phyloP scores from a whole-genome alignment of 2,329 filamentous ascomycete genomes.

The Pseudogymnoascus sp. region DNA sequence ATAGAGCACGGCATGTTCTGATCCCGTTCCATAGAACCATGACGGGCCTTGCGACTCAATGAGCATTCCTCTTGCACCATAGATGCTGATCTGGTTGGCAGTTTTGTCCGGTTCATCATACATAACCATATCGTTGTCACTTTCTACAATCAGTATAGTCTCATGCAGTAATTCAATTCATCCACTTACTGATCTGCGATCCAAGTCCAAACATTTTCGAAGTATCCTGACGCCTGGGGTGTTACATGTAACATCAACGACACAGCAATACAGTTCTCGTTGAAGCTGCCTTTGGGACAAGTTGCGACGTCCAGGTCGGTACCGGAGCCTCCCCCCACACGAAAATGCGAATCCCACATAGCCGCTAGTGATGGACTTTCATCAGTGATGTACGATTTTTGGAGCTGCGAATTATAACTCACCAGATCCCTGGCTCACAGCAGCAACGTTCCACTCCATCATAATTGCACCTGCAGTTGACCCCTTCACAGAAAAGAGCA shows the following conservation, averaged over 20 bases:
- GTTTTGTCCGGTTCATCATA: too few relatives aligned
- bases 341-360: constrained; percentile 41
- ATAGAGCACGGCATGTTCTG: constrained; percentile 46
- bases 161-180: too few relatives aligned
- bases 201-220: constrained; percentile 45
- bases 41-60: too few relatives aligned
- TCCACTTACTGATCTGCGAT: constrained; percentile 42
- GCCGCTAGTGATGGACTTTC: too few relatives aligned
- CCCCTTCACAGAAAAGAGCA: constrained; percentile 55
- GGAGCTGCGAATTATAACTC: too few relatives aligned
- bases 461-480: constrained; percentile 54
- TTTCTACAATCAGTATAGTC: too few relatives aligned
- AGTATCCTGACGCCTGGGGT: constrained; percentile 37
- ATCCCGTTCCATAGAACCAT: constrained; percentile 42
- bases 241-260: constrained; percentile 32
- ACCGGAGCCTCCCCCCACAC: constrained; percentile 41
- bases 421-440: constrained; percentile 46
- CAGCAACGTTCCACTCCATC: constrained; percentile 60
- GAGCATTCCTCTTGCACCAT: too few relatives aligned
- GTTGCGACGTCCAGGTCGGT: constrained; percentile 37
- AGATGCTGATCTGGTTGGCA: too few relatives aligned
- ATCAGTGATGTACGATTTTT: too few relatives aligned
- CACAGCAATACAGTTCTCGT: constrained; percentile 30
- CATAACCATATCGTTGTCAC: constrained; percentile 36
- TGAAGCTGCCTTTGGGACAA: constrained; percentile 33